Evolutionary conservation across 2,329 filamentous ascomycete genomes (phyloP), one percentile per base, ranked within the genome.

Genomic region (Cordyceps tenuipes): DNA sequence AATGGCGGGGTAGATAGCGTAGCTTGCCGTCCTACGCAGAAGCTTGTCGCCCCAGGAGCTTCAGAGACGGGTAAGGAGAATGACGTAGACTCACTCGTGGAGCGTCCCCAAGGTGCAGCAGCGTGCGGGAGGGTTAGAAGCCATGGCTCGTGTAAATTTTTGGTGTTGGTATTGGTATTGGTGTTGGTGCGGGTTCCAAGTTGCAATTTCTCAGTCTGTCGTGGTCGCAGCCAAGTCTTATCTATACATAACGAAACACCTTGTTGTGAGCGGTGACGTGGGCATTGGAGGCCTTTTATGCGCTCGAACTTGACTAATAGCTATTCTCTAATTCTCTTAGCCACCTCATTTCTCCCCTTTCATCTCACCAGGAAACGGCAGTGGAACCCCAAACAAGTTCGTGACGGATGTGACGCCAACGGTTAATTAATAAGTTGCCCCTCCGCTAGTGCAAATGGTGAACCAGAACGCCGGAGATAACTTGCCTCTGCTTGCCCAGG

Each of bases 91-190:
- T 68, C 72, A 82, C 80, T 81, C 76, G 65, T 82, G 80, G 68
- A 76, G 79, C 62, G 79, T 71, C 62, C 80, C 81, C 58, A 77
- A 66, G 36, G 74, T 74, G 72, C 82, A 84, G 76, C 82, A 84
- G 58, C 72, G 66, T 59, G 68, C 77, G 13, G 81, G 80, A 59
- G 76, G 75, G 65, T 81, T 75, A 3, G 81, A 84, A 41, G 81
- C 78, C 81, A 84, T 84, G 23, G 41, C 63, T 21, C 63, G 66
- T 56, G 34, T 51, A 26, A 7, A n/a, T 47, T 53, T 15, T 5
- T 23, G 23, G 23, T 23, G 23, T 23, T 23, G 23, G 23, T 23
- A 23, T 23, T 23, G 23, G 23, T 23, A 23, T 23, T 23, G 23
- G 7, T 47, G 41, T 41, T 31, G 51, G 56, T 49, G 59, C 23